Evolutionary conservation across 768 basidiomycete species (phyloP).

Genomic region (Tulasnella sp.): DNA sequence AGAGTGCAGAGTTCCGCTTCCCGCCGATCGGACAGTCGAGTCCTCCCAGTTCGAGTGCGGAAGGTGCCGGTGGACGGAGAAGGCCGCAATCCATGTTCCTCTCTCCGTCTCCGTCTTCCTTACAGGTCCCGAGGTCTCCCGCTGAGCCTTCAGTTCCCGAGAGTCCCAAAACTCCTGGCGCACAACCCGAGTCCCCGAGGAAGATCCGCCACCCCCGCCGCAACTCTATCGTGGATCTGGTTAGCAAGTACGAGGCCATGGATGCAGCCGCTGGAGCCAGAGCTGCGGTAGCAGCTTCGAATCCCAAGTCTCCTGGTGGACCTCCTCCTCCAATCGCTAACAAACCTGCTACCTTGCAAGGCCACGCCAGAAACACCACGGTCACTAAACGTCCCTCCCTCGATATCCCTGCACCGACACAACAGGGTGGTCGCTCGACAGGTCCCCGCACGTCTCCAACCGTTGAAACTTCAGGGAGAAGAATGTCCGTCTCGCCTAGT

Average conservation of each 20-base stretch:
- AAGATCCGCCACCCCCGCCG: conserved; percentile 46
- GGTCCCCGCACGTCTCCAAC: conserved; percentile 11
- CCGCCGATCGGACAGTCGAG: not conserved
- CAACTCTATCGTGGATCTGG: conserved; percentile 83
- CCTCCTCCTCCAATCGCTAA: conserved; percentile 29
- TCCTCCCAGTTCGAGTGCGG: not conserved
- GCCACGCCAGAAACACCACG: conserved; percentile 12
- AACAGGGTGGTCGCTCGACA: not conserved
- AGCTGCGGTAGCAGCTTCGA: conserved; percentile 32
- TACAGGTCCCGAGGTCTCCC: conserved; percentile 6
- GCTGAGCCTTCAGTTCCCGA: not conserved
- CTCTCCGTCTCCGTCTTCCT: conserved; percentile 44
- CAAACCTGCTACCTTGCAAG: conserved; percentile 39
- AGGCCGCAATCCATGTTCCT: conserved; percentile 82
- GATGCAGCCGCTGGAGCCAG: conserved; percentile 37
- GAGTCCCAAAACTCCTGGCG: not conserved
- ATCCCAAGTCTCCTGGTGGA: conserved; percentile 26
- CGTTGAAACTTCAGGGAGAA: not conserved
- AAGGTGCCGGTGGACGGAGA: conserved; percentile 41
- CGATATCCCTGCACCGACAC: not conserved
- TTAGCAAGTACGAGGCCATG: conserved; percentile 74
- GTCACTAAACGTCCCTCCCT: not conserved
- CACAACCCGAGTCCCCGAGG: conserved; percentile 18
- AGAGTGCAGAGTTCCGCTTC: conserved; percentile 9
- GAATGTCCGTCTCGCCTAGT: conserved; percentile 7